phyloP scores from a whole-genome alignment of 164 flowering plant genomes.

The Chimonanthus praecox region DNA sequence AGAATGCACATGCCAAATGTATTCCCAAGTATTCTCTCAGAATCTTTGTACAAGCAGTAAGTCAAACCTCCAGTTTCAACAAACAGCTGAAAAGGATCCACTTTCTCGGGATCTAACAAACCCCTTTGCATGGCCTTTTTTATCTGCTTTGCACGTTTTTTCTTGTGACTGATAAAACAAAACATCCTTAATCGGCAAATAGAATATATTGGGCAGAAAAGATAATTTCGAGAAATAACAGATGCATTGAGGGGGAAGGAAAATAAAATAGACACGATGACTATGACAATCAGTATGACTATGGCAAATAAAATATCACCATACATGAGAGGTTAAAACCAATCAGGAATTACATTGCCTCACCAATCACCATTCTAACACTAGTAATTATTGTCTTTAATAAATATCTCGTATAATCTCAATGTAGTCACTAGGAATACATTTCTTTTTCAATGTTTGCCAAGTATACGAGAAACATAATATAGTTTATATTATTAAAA shows the following conservation, averaged over 20 bases:
- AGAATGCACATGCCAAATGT: slow-evolving; percentile 96
- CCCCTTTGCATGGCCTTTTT: slow-evolving; percentile 71
- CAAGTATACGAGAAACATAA: no score
- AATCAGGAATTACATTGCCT: no score
- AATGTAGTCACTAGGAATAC: no score
- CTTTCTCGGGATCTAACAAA: slow-evolving; percentile 73
- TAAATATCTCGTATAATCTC: no score
- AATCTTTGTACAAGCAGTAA: slow-evolving; percentile 85
- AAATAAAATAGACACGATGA: background rate
- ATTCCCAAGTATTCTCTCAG: slow-evolving; percentile 88
- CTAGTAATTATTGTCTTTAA: no score
- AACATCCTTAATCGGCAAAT: background rate
- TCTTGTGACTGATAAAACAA: slow-evolving; percentile 59
- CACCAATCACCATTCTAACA: no score
- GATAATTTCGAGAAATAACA: slow-evolving; percentile 1
- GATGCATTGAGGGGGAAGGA: background rate
- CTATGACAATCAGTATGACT: no score
- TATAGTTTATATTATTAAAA: no score
- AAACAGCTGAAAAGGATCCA: slow-evolving; percentile 75
- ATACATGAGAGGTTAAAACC: no score
- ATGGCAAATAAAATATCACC: no score
- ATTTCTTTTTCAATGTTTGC: no score
- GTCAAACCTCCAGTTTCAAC: slow-evolving; percentile 66
- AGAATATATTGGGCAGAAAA: background rate
- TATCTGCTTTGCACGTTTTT: slow-evolving; percentile 72